Percentiles rank a stretch among this genome's conserved stretches.
These are phyloP conservation scores for Sabuloglossum arenarium DNA, from an alignment of 495 filamentous ascomycete species.

Conservation along the genomic window DNA sequence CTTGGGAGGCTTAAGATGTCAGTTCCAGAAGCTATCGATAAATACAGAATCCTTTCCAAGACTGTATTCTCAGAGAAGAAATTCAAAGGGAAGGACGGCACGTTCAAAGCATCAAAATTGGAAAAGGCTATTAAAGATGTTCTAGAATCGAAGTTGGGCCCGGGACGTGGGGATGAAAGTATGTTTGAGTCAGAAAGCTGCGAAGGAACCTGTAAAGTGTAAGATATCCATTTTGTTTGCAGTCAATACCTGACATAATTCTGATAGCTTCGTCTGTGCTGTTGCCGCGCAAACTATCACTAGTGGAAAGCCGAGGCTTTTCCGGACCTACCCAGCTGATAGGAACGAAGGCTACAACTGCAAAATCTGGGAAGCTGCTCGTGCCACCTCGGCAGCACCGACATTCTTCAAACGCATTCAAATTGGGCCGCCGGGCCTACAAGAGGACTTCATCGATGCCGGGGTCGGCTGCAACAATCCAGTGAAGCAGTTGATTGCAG, in stretches of 20 bases:
- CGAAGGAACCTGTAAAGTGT: constrained; percentile 3
- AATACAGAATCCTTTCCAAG: constrained; percentile 11
- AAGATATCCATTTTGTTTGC: neutral
- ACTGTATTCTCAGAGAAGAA: constrained; percentile 10
- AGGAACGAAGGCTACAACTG: constrained; percentile 7
- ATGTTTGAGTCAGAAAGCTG: constrained; percentile 3
- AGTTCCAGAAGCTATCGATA: constrained; percentile 12
- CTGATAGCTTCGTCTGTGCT: neutral
- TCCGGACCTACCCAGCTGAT: neutral
- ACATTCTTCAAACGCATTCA: constrained; percentile 2
- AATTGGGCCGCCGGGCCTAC: neutral
- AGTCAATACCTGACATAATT: neutral
- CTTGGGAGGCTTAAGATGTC: constrained; percentile 16
- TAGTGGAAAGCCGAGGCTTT: neutral
- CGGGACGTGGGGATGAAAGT: neutral
- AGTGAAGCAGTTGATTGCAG: constrained; percentile 6
- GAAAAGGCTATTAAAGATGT: constrained; percentile 10
- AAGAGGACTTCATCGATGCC: constrained; percentile 1
- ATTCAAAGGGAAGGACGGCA: constrained; percentile 3
- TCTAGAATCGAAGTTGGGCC: constrained; percentile 3
- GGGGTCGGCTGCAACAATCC: constrained; percentile 2
- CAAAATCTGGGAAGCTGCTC: constrained; percentile 2
- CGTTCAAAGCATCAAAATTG: constrained; percentile 11
- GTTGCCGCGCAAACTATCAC: neutral
- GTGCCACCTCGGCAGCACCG: constrained; percentile 1